A percentile compares a stretch with the other conserved stretches of the same genome.
Evolutionary conservation across 441 rosid species (phyloP).

Genomic region (Omphalea diandra): DNA sequence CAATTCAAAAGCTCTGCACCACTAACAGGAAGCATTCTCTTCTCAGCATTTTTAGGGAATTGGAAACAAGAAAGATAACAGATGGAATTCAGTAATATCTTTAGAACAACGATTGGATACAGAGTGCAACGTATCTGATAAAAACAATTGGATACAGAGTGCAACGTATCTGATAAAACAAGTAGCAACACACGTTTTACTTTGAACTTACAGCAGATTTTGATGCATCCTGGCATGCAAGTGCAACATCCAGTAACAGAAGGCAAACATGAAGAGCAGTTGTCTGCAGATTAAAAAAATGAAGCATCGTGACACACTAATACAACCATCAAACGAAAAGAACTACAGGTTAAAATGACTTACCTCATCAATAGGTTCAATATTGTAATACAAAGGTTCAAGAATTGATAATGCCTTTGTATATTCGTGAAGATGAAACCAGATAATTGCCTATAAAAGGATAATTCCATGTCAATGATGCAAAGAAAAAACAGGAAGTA

Average conservation of each 20-base stretch:
- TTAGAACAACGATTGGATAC: not conserved
- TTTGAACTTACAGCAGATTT: constrained; percentile 70
- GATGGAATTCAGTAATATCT: not conserved
- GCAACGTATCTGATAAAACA: not conserved
- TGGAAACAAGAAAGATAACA: constrained; percentile 2
- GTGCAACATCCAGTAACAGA: constrained; percentile 75
- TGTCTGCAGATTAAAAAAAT: constrained; percentile 57
- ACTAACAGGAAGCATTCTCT: constrained; percentile 9
- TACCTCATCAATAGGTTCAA: constrained; percentile 93
- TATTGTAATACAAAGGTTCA: constrained; percentile 77
- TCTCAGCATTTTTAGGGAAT: not conserved
- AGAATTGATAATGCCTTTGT: constrained; percentile 73
- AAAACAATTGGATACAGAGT: not conserved
- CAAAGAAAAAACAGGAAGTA: constrained; percentile 8
- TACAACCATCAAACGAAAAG: constrained; percentile 16
- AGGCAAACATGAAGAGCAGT: constrained; percentile 85
- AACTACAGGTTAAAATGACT: constrained; percentile 12
- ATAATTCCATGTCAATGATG: constrained; percentile 18
- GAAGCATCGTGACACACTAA: constrained; percentile 21
- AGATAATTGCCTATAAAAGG: constrained; percentile 71
- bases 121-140: not conserved
- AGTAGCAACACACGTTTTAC: not conserved
- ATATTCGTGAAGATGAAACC: constrained; percentile 94
- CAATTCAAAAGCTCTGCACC: not conserved
- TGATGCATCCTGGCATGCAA: constrained; percentile 80